These are phyloP conservation scores for Tricholoma bakamatsutake DNA, from an alignment of 768 basidiomycete genomes.

Conservation along the genomic window DNA sequence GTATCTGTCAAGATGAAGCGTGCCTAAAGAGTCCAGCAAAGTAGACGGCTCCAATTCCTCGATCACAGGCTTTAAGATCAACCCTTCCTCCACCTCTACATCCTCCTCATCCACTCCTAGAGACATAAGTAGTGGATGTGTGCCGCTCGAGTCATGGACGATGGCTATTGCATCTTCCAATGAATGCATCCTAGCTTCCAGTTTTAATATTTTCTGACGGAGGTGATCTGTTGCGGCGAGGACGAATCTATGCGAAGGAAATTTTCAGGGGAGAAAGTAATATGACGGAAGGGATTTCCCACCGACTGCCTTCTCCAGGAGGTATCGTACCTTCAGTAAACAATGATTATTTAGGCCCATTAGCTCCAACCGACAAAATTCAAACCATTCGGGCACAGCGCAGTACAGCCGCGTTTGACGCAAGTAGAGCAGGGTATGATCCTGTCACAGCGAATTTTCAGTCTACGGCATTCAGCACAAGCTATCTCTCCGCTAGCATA, in stretches of 20 bases:
- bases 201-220: slow-evolving; percentile 34
- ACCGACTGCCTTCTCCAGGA: slow-evolving; percentile 51
- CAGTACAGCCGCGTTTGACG: slow-evolving; percentile 44
- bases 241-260: slow-evolving; percentile 35
- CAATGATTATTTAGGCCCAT: background rate
- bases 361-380: background rate
- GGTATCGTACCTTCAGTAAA: slow-evolving; percentile 40
- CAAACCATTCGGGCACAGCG: slow-evolving; percentile 50
- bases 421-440: slow-evolving; percentile 43
- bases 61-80: slow-evolving; percentile 19
- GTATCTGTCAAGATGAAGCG: slow-evolving; percentile 37
- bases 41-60: slow-evolving; percentile 21
- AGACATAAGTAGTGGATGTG: slow-evolving; percentile 37
- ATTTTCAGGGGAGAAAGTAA: background rate
- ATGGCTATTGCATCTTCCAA: slow-evolving; percentile 54
- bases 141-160: slow-evolving; percentile 31
- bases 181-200: slow-evolving; percentile 47
- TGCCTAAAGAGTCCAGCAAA: slow-evolving; percentile 35
- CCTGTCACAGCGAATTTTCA: slow-evolving; percentile 37
- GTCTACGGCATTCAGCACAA: slow-evolving; percentile 37
- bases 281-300: slow-evolving; percentile 12
- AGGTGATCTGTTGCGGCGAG: slow-evolving; percentile 48
- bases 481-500: slow-evolving; percentile 34
- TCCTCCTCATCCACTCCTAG: slow-evolving; percentile 11
- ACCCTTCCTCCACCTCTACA: slow-evolving; percentile 24